These are phyloP conservation scores for Tulasnella sp. DNA, from an alignment of 768 basidiomycete species.

Conservation along the genomic window DNA sequence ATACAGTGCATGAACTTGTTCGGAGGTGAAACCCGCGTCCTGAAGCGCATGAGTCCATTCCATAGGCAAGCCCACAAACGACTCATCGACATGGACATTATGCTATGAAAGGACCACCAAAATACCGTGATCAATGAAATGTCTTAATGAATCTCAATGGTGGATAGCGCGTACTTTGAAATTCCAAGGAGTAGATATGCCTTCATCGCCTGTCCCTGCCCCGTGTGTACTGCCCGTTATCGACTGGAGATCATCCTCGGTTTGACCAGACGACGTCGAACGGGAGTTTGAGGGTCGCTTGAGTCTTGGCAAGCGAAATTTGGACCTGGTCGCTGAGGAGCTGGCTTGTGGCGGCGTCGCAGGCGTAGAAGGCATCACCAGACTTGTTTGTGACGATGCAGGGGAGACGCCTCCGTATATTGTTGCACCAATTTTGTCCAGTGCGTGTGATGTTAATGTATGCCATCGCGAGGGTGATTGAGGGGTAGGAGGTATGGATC, in stretches of 20 bases:
- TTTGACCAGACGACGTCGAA: not conserved
- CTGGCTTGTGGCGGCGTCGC: not conserved
- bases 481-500: not conserved
- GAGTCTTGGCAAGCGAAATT: slow-evolving; percentile 5
- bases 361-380: not conserved
- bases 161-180: not conserved
- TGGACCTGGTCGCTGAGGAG: slow-evolving; percentile 8
- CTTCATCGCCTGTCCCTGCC: not conserved
- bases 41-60: slow-evolving; percentile 16
- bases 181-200: slow-evolving; percentile 13
- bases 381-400: not conserved
- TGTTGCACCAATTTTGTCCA: not conserved
- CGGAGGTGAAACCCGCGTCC: slow-evolving; percentile 12
- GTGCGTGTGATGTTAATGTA: not conserved
- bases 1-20: slow-evolving; percentile 16
- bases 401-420: not conserved
- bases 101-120: slow-evolving; percentile 1
- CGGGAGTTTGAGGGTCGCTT: slow-evolving; percentile 1
- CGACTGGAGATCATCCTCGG: not conserved
- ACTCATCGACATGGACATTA: slow-evolving; percentile 15
- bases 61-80: slow-evolving; percentile 6
- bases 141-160: not conserved
- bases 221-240: not conserved
- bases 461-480: slow-evolving; percentile 4
- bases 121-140: not conserved